Evolutionary conservation across 2,329 filamentous ascomycete species (phyloP).

Genomic region (Didymellaceae sp.): DNA sequence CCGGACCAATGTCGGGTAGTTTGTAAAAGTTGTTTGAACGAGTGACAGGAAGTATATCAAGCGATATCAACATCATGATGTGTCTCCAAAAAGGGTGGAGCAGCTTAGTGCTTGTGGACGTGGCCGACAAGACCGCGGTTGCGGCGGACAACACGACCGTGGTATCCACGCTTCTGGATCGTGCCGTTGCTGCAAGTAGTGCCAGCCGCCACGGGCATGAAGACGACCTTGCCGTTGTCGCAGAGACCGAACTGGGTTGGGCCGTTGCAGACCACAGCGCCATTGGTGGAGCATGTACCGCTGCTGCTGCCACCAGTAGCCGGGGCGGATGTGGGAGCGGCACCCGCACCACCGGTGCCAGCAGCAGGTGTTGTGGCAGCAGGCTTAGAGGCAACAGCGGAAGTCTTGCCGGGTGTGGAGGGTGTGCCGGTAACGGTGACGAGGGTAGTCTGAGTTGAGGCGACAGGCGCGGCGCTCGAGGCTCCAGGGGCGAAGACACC

Average conservation of each 20-base stretch:
- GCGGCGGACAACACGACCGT: conserved; percentile 40
- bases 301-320: neutral
- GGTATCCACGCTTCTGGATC: conserved; percentile 45
- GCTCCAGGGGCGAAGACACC: conserved; percentile 44
- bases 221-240: conserved; percentile 51
- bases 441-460: conserved; percentile 39
- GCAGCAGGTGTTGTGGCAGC: conserved; percentile 5
- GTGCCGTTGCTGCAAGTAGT: conserved; percentile 53
- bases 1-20: conserved; percentile 5
- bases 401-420: conserved; percentile 16
- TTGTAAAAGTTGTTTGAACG: neutral
- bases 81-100: neutral
- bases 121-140: conserved; percentile 16
- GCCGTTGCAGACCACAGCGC: conserved; percentile 51
- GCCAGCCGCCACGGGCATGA: conserved; percentile 52
- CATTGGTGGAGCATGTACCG: conserved; percentile 39
- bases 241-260: conserved; percentile 51
- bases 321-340: conserved; percentile 15
- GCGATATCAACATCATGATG: conserved; percentile 10
- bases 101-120: conserved; percentile 13
- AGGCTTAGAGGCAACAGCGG: conserved; percentile 6
- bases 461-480: conserved; percentile 27
- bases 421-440: conserved; percentile 35
- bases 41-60: conserved; percentile 15
- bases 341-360: conserved; percentile 17